Base-by-base conservation (phyloP, 495 filamentous ascomycete genomes). In the Penicillium maclennaniae region DNA sequence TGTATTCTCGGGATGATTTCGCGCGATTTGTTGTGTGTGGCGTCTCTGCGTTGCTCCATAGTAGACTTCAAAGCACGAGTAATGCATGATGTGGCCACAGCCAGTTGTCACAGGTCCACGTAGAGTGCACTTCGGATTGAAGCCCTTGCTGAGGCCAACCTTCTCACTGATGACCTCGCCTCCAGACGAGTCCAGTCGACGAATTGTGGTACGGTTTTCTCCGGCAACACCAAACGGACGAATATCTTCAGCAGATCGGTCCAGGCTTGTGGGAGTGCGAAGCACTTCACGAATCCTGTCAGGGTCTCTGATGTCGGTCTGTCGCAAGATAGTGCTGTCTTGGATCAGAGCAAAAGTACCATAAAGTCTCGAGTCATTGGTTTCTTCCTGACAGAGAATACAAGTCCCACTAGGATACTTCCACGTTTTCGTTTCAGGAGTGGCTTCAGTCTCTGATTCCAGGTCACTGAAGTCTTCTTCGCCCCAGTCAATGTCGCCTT, bases 61-160 rank as follows among this genome's bases (percentile, higher is more conserved):
- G 69, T 97, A 97, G 27, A 85, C 80, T 57, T 97, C 92, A 61
- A 97, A 99, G 69, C 93, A 99, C 28, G 82, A 82, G 63, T 89
- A 99, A 65, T 99, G 93, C 93, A 99, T 99, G 56, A 97, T 92
- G 68, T 99, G 93, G 6, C 91, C 92, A 70, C 93, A 99, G 26
- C 92, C 89, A 38, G 89, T 90, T 7, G 91, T 83, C 6, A 97
- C 88, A 4, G 92, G 88, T 0, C 91, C 95, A n/a, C 79, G 76
- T 37, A 77, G 75, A 8, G 80, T 83, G 37, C 84, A 79, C 21
- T 76, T 74, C 9, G 83, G 69, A 4, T 89, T 86, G 61, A 96
- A 97, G 2, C 93, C 93, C 69, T 91, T 92, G 42, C 91, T 92
- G 17, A 97, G 79, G 16, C 83, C 85, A 72, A 95, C 86, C 49